These are phyloP conservation scores for Sordariomycetes sp. DNA, from an alignment of 2,329 filamentous ascomycete genomes.

Conservation along the genomic window DNA sequence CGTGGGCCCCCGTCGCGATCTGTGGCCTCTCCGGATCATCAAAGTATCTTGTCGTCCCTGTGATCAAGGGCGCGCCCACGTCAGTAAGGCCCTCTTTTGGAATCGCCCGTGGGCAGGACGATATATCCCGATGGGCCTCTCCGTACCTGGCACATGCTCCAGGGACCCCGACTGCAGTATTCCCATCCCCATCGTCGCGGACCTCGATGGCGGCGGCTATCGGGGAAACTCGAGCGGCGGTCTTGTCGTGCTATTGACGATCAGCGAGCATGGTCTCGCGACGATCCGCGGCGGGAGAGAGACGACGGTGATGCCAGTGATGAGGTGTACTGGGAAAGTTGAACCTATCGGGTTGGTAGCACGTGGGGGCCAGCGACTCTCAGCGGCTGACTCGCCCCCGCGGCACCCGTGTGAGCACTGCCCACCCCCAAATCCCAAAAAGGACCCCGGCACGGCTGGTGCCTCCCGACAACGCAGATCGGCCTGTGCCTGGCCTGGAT, in stretches of 20 bases:
- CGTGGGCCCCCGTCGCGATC: conserved; percentile 22
- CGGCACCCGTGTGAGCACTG: neutral
- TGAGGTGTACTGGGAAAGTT: neutral
- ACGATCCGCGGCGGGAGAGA: neutral
- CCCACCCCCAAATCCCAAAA: neutral
- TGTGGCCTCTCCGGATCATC: conserved; percentile 40
- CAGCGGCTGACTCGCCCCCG: neutral
- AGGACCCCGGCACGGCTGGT: neutral
- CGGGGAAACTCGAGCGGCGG: neutral
- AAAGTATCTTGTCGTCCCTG: conserved; percentile 51
- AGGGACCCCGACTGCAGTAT: conserved; percentile 56
- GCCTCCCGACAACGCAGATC: neutral
- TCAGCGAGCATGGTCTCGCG: neutral
- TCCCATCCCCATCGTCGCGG: conserved; percentile 21
- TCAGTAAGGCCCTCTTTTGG: neutral
- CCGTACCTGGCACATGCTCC: conserved; percentile 60
- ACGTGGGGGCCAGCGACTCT: neutral
- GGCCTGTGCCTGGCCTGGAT: neutral
- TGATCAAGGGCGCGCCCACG: neutral
- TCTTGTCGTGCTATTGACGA: neutral
- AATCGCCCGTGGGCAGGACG: neutral
- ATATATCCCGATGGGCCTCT: neutral
- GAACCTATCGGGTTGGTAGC: neutral
- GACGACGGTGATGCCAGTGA: neutral
- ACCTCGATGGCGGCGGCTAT: neutral